These are phyloP conservation scores for Plasmopara muralis DNA, from an alignment of 352 stramenopile species.

Conservation along the genomic window DNA sequence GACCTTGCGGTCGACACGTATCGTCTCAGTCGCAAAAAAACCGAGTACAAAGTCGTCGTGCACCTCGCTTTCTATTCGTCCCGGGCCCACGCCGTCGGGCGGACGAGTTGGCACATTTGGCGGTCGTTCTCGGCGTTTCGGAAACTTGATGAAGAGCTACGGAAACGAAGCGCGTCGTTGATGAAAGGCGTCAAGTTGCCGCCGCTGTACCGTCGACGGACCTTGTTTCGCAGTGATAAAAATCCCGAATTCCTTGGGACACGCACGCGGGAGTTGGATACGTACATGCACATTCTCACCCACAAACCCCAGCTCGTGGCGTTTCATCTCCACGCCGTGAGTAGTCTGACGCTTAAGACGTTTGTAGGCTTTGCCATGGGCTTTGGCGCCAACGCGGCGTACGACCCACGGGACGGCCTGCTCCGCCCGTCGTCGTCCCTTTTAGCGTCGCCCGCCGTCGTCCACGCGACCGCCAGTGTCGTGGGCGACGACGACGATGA, in stretches of 20 bases:
- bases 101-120: slow-evolving; percentile 81
- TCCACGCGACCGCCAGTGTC: slow-evolving; percentile 53
- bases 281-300: slow-evolving; percentile 59
- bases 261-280: slow-evolving; percentile 65
- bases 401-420: slow-evolving; percentile 49
- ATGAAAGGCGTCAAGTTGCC: slow-evolving; percentile 85
- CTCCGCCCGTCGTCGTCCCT: slow-evolving; percentile 62
- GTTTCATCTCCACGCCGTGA: slow-evolving; percentile 65
- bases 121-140: slow-evolving; percentile 72
- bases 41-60: slow-evolving; percentile 77
- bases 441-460: slow-evolving; percentile 36
- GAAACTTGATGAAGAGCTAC: slow-evolving; percentile 75
- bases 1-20: slow-evolving; percentile 60
- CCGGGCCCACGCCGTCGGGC: slow-evolving; percentile 49
- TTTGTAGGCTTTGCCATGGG: slow-evolving; percentile 71
- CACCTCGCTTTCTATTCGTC: slow-evolving; percentile 70
- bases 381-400: slow-evolving; percentile 68
- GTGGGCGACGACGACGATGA: slow-evolving; percentile 75
- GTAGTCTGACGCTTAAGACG: slow-evolving; percentile 72
- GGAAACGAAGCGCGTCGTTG: slow-evolving; percentile 59
- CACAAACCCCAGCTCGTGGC: slow-evolving; percentile 59
- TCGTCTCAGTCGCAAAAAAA: slow-evolving; percentile 60
- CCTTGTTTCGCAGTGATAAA: slow-evolving; percentile 61
- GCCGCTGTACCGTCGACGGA: slow-evolving; percentile 57
- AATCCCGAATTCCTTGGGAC: slow-evolving; percentile 57